Evolutionary conservation across 805 yeast species (phyloP), one percentile per base, ranked within the genome.

Genomic region (Suhomyces vadensis): DNA sequence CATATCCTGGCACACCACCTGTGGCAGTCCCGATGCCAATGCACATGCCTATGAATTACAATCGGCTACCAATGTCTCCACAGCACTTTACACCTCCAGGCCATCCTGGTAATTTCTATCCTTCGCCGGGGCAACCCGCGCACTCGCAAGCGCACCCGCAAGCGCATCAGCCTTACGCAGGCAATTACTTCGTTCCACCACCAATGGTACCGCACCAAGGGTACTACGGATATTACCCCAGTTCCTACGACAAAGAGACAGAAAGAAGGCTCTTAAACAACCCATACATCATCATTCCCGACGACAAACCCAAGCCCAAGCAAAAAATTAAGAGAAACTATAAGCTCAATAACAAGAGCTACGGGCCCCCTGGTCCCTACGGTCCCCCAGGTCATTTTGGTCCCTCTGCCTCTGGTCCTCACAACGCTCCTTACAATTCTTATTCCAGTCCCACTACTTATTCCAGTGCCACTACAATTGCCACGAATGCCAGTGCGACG

Each of bases 281-380:
- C 31, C 65, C 65, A 2, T 60, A 59, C 46, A 60, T 60, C 13
- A 60, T 61, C 25, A 47, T 60, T 21, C 66, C 65, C 3, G 62
- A 57, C 35, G 49, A 52, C 35, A 49, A 41, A 19, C n/a, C n/a
- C n/a, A 38, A 48, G 36, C 46, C 24, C 35, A 43, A 29, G 41
- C 19, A 17, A 8, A 39, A 19, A 25, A 13, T 17, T 26, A 39
- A 25, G 24, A 20, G 45, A 27, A 38, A 42, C 21, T 31, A 37
- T 25, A 22, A 37, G 29, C 35, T 31, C 16, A 20, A 31, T 16
- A 24, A 31, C 36, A 14, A 24, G n/a, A n/a, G n/a, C n/a, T n/a
- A n/a, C n/a, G n/a, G n/a, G n/a, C n/a, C 7, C 8, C 8, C 6
- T 11, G 33, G 33, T 29, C 10, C 33, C 11, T 19, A 29, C n/a